Evolutionary conservation across 2,329 filamentous ascomycete genomes (phyloP).

Genomic region (Macrophomina pseudophaseolina): DNA sequence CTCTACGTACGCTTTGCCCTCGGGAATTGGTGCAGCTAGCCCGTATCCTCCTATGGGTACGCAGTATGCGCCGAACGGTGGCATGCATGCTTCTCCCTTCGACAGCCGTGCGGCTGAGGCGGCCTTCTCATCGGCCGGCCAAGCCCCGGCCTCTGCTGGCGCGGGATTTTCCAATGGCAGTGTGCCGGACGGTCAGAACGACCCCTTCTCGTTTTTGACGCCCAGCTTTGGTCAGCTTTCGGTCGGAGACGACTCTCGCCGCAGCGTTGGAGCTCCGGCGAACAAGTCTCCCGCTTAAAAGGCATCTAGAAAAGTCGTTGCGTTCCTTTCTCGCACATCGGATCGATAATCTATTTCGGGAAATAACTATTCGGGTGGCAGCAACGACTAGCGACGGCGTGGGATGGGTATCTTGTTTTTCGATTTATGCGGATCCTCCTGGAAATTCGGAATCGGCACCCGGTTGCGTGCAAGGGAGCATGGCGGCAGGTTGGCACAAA

Average conservation of each 20-base stretch:
- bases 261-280: conserved; percentile 47
- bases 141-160: conserved; percentile 77
- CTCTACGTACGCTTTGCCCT: conserved; percentile 87
- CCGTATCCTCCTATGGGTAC: conserved; percentile 84
- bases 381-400: conserved; percentile 28
- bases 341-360: conserved; percentile 26
- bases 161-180: conserved; percentile 70
- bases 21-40: conserved; percentile 78
- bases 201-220: conserved; percentile 81
- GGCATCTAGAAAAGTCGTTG: conserved; percentile 23
- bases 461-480: conserved; percentile 27
- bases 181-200: conserved; percentile 68
- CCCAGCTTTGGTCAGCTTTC: conserved; percentile 73
- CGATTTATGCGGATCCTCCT: conserved; percentile 27
- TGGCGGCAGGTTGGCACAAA: conserved; percentile 28
- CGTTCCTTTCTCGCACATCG: conserved; percentile 28
- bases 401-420: conserved; percentile 28
- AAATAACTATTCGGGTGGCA: conserved; percentile 28
- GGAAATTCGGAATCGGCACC: conserved; percentile 26
- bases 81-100: conserved; percentile 84
- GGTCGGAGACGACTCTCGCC: conserved; percentile 63
- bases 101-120: conserved; percentile 93
- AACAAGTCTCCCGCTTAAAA: conserved; percentile 48
- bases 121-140: conserved; percentile 87
- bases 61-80: conserved; percentile 76